Conservation (phyloP, 345 rosid genomes). For the Psidium guajava region DNA sequence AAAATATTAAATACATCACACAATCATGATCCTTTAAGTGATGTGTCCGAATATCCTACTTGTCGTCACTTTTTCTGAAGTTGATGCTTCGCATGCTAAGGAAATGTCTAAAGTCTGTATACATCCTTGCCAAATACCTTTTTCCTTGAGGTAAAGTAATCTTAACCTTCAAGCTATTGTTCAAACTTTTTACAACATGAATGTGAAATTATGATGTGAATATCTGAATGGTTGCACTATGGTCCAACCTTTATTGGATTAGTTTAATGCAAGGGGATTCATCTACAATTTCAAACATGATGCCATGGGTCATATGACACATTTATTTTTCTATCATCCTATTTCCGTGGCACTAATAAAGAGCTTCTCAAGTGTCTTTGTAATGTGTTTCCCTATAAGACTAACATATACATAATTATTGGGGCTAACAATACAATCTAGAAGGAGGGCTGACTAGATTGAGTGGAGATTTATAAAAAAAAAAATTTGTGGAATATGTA, state of each 20-base stretch:
- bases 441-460: too few species aligned
- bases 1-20: not conserved
- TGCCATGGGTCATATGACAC: not conserved
- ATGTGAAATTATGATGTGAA: not conserved
- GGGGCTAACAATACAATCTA: too few species aligned
- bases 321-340: not conserved
- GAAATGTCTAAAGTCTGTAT: not conserved
- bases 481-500: too few species aligned
- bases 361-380: not conserved
- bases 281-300: too few species aligned
- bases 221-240: not conserved
- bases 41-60: too few species aligned
- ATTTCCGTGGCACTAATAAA: not conserved
- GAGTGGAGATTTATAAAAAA: too few species aligned
- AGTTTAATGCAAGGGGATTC: not conserved
- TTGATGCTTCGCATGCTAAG: not conserved
- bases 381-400: too few species aligned
- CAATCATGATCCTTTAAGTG: not conserved
- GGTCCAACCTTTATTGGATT: not conserved
- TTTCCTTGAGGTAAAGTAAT: too few species aligned
- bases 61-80: not conserved
- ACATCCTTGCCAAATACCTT: not conserved
- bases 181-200: too few species aligned
- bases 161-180: not conserved
- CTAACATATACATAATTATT: not conserved